Percentiles rank a stretch among this genome's conserved stretches.
Conservation (phyloP, 2,329 filamentous ascomycete genomes). For the Talaromyces sp. region DNA sequence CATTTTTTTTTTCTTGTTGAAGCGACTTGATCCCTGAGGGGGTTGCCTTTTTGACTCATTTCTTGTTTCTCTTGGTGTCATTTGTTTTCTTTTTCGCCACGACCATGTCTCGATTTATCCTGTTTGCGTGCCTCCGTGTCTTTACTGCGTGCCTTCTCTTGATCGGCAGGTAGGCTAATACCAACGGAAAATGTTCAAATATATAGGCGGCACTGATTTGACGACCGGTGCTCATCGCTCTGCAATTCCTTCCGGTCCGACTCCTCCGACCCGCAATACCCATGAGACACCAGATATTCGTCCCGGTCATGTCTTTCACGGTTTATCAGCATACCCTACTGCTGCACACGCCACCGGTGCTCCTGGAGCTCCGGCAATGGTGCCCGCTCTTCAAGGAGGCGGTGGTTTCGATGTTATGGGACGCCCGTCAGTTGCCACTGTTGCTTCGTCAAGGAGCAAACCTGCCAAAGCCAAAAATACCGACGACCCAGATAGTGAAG, state of each 20-base stretch:
- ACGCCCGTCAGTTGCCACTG: constrained; percentile 29
- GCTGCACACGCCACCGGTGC: constrained; percentile 47
- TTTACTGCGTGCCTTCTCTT: constrained; percentile 9
- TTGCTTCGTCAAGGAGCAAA: constrained; percentile 19
- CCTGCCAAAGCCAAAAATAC: constrained; percentile 17
- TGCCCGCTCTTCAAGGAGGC: constrained; percentile 56
- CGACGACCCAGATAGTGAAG: constrained; percentile 46
- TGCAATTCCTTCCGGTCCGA: constrained; percentile 47
- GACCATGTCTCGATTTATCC: neutral
- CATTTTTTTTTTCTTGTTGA: constrained; percentile 12
- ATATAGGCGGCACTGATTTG: constrained; percentile 36
- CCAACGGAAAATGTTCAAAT: constrained; percentile 15
- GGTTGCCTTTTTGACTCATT: constrained; percentile 12
- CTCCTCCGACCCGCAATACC: constrained; percentile 37
- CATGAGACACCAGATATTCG: constrained; percentile 62
- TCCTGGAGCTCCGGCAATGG: constrained; percentile 55
- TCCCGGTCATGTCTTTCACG: constrained; percentile 68
- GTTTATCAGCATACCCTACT: constrained; percentile 62
- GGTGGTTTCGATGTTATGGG: constrained; percentile 41
- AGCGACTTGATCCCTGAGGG: neutral
- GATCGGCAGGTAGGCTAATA: constrained; percentile 40
- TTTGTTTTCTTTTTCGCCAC: constrained; percentile 7
- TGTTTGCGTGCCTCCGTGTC: neutral
- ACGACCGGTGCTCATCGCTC: constrained; percentile 52
- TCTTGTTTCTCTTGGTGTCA: constrained; percentile 13